Percentiles rank a stretch among this genome's conserved stretches.
phyloP scores from a whole-genome alignment of 805 yeast genomes.

The Lachancea cidri region DNA sequence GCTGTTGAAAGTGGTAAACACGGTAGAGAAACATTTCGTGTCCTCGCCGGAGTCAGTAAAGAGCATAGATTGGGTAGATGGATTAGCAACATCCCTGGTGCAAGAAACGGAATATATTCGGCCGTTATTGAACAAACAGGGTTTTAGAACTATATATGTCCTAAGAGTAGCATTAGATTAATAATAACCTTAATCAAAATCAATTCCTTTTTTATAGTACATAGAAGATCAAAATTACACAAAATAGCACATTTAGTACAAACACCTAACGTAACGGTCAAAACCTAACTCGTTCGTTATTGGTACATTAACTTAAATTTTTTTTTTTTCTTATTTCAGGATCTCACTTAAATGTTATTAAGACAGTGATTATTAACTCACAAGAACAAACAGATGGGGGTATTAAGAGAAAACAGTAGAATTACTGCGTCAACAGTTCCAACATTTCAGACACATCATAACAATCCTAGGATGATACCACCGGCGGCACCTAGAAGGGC shows the following conservation, averaged over 20 bases:
- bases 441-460: slow-evolving; percentile 1
- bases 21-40: slow-evolving; percentile 45
- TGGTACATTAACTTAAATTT: neutral
- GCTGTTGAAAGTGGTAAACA: slow-evolving; percentile 49
- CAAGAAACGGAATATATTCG: slow-evolving; percentile 68
- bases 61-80: slow-evolving; percentile 90
- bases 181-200: slow-evolving; percentile 2
- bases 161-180: slow-evolving; percentile 3
- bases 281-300: neutral
- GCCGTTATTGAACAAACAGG: slow-evolving; percentile 41
- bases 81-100: slow-evolving; percentile 57
- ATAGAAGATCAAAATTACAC: slow-evolving; percentile 1
- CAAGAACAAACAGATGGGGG: neutral
- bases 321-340: neutral
- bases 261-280: neutral
- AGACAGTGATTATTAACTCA: neutral
- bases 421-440: neutral
- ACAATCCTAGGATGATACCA: slow-evolving; percentile 8
- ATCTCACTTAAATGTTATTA: neutral
- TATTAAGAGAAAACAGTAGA: neutral
- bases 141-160: slow-evolving; percentile 11
- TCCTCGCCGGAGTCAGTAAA: slow-evolving; percentile 68
- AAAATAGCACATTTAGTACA: neutral
- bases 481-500: slow-evolving; percentile 25
- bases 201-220: slow-evolving; percentile 1